A percentile compares a stretch with the other conserved stretches of the same genome.
phyloP scores from a whole-genome alignment of 2,329 filamentous ascomycete genomes.

The Xylaria sp. region DNA sequence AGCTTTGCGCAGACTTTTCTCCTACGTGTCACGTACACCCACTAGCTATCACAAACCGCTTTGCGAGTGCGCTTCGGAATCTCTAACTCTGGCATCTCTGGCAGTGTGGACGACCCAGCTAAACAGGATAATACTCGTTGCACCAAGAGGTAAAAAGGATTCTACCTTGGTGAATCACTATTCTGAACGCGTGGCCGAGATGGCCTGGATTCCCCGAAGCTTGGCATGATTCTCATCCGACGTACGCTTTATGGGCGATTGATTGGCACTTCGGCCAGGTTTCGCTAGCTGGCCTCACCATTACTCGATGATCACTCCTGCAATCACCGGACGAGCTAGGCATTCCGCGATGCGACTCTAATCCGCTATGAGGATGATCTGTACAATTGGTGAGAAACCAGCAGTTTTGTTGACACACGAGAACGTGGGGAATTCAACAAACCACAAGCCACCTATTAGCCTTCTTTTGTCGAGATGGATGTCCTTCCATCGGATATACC shows the following conservation, averaged over 20 bases:
- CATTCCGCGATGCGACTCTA: conserved; percentile 4
- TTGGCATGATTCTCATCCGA: conserved; percentile 2
- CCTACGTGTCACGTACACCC: not conserved
- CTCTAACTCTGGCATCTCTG: not conserved
- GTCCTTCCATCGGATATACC: not conserved
- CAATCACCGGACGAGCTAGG: not conserved
- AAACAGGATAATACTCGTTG: not conserved
- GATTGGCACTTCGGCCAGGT: not conserved
- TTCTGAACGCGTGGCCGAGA: not conserved
- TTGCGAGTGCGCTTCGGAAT: not conserved
- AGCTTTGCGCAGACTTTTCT: not conserved
- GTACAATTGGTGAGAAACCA: not conserved
- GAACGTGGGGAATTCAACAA: not conserved
- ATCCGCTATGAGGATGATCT: not conserved
- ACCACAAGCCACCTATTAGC: not conserved
- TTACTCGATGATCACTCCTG: not conserved
- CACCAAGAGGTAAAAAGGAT: not conserved
- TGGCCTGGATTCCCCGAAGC: not conserved
- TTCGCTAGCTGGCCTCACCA: not conserved
- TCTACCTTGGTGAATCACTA: not conserved
- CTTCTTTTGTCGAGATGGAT: not conserved
- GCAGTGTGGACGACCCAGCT: not conserved
- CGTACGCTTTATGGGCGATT: not conserved
- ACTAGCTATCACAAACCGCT: not conserved
- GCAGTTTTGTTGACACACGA: not conserved